Evolutionary conservation across 2,329 filamentous ascomycete genomes (phyloP).

Genomic region (Fusarium foetens): DNA sequence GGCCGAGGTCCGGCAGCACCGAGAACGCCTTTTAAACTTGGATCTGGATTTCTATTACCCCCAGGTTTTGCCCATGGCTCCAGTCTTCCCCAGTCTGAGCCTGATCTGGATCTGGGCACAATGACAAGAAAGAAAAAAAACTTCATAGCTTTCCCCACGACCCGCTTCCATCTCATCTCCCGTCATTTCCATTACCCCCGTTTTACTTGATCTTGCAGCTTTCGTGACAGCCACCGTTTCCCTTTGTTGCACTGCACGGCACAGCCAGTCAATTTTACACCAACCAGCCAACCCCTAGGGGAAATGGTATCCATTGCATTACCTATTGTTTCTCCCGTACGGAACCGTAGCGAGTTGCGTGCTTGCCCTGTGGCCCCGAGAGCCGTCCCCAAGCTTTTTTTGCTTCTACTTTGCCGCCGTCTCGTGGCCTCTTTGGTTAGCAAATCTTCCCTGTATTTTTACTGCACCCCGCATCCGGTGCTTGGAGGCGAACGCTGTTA

Average conservation of each 20-base stretch:
- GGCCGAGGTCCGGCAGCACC: conserved; percentile 39
- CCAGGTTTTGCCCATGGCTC: conserved; percentile 45
- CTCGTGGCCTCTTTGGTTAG: conserved; percentile 44
- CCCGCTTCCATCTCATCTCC: conserved; percentile 24
- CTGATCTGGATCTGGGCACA: conserved; percentile 19
- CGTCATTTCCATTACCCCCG: conserved; percentile 48
- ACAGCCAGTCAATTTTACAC: conserved; percentile 22
- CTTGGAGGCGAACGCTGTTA: conserved; percentile 35
- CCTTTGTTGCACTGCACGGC: conserved; percentile 30
- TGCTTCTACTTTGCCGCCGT: conserved; percentile 24
- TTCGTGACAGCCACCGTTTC: conserved; percentile 43
- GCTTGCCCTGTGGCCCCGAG: conserved; percentile 26
- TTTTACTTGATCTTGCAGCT: conserved; percentile 53
- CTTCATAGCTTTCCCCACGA: conserved; percentile 33
- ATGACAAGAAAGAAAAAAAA: conserved; percentile 23
- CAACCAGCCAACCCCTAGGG: conserved; percentile 33
- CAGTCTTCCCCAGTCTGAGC: conserved; percentile 34
- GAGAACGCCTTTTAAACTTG: conserved; percentile 31
- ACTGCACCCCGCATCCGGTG: conserved; percentile 45
- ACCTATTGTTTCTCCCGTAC: not conserved
- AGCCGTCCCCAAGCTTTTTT: conserved; percentile 18
- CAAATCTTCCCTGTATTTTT: conserved; percentile 37
- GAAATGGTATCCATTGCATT: conserved; percentile 31
- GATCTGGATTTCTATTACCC: conserved; percentile 50
- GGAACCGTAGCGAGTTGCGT: conserved; percentile 24